Conservation (phyloP, 805 yeast species). For the Myxozyma neotropica region DNA sequence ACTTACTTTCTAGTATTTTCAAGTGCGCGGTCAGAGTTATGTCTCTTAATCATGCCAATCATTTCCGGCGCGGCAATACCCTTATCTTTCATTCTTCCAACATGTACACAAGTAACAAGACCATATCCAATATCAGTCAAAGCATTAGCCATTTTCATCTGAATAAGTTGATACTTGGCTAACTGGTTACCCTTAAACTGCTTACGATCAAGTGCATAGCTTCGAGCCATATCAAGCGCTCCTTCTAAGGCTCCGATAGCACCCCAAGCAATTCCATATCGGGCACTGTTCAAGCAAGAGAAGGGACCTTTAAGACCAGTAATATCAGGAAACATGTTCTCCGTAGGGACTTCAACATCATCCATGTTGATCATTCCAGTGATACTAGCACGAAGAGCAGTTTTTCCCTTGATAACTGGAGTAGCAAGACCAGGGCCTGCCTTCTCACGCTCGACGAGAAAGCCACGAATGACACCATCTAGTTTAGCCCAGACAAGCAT, state of each 20-base stretch:
- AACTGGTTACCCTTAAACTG: slow-evolving; percentile 47
- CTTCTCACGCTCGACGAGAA: slow-evolving; percentile 45
- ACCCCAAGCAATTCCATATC: slow-evolving; percentile 51
- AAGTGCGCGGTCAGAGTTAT: slow-evolving; percentile 49
- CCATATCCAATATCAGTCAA: slow-evolving; percentile 48
- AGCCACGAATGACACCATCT: slow-evolving; percentile 49
- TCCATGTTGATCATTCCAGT: slow-evolving; percentile 51
- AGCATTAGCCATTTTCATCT: slow-evolving; percentile 50
- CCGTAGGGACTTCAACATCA: slow-evolving; percentile 49
- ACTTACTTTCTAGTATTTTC: slow-evolving; percentile 41
- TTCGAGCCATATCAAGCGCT: slow-evolving; percentile 44
- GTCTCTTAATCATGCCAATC: slow-evolving; percentile 50
- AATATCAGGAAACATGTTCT: slow-evolving; percentile 46
- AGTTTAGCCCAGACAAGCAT: slow-evolving; percentile 50
- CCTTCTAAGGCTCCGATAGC: slow-evolving; percentile 50
- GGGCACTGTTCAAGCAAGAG: slow-evolving; percentile 49
- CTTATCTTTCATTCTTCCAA: slow-evolving; percentile 47
- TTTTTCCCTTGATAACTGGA: slow-evolving; percentile 47
- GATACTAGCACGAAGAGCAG: slow-evolving; percentile 47
- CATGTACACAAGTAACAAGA: slow-evolving; percentile 46
- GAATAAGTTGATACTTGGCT: slow-evolving; percentile 48
- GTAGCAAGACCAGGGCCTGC: slow-evolving; percentile 44
- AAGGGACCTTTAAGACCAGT: slow-evolving; percentile 51
- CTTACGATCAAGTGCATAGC: slow-evolving; percentile 46
- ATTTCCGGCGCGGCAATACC: slow-evolving; percentile 47